Conservation (phyloP, 306 rosid genomes). For the Cicer yamashitae region DNA sequence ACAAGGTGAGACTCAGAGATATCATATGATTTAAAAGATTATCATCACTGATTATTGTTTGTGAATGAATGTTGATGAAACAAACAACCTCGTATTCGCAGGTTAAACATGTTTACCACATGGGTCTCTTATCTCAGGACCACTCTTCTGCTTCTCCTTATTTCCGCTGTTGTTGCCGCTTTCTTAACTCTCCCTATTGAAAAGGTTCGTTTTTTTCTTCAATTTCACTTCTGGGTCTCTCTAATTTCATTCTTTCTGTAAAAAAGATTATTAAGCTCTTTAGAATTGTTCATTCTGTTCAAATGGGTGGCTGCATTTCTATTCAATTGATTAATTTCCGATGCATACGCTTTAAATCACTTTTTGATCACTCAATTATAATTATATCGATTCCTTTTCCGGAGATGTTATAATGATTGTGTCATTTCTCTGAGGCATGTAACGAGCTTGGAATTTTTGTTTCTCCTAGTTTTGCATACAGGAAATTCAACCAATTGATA, state of each 20-base stretch:
- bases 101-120: conserved; percentile 52
- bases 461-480: no score
- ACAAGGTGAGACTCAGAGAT: not conserved
- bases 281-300: conserved; percentile 14
- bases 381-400: no score
- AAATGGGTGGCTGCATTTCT: conserved; percentile 17
- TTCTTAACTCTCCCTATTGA: conserved; percentile 75
- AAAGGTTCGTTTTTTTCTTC: conserved; percentile 56
- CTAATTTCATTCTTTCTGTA: not conserved
- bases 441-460: no score
- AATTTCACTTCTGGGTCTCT: conserved; percentile 32
- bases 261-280: not conserved
- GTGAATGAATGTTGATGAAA: not conserved
- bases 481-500: no score
- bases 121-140: conserved; percentile 63
- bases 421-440: no score
- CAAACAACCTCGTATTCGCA: conserved; percentile 2
- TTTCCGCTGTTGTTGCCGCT: conserved; percentile 60
- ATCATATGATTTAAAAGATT: no score
- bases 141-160: conserved; percentile 58
- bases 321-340: conserved; percentile 8
- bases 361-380: not conserved
- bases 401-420: no score
- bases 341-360: not conserved
- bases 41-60: not conserved